Evolutionary conservation across 2,329 filamentous ascomycete species (phyloP).

Genomic region (Leptographium flavum): DNA sequence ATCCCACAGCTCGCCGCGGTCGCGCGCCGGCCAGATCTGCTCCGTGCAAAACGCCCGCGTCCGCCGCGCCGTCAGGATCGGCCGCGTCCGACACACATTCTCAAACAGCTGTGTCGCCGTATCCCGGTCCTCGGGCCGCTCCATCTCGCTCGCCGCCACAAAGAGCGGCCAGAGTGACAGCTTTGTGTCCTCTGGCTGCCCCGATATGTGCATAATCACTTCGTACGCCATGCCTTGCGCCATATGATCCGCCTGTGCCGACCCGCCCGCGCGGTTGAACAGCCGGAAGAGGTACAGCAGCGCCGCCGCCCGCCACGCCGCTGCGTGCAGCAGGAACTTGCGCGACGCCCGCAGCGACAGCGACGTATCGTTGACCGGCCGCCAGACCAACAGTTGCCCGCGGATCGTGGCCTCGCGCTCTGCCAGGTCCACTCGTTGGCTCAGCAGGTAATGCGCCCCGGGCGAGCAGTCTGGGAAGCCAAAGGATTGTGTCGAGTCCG

Average conservation of each 20-base stretch:
- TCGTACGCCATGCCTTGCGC: slow-evolving; percentile 10
- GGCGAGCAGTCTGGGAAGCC: too few relatives aligned
- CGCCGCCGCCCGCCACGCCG: slow-evolving; percentile 8
- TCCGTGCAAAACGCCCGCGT: slow-evolving; percentile 7
- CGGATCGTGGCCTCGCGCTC: slow-evolving; percentile 5
- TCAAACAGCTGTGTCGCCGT: slow-evolving; percentile 5
- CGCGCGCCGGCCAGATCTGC: slow-evolving; percentile 9
- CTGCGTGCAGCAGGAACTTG: slow-evolving; percentile 7
- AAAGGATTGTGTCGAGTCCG: too few relatives aligned
- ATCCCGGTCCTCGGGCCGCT: slow-evolving; percentile 8
- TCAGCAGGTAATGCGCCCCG: slow-evolving; percentile 1
- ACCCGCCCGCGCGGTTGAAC: slow-evolving; percentile 7
- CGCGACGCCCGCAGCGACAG: slow-evolving; percentile 7
- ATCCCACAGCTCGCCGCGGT: slow-evolving; percentile 9
- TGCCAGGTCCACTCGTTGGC: slow-evolving; percentile 3
- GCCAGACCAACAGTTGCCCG: slow-evolving; percentile 9
- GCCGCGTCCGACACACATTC: slow-evolving; percentile 6
- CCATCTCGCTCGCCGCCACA: slow-evolving; percentile 9
- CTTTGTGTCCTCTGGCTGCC: slow-evolving; percentile 8
- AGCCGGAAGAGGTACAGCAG: slow-evolving; percentile 8
- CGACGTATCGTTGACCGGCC: slow-evolving; percentile 6
- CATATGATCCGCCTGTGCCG: slow-evolving; percentile 3
- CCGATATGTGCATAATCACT: slow-evolving; percentile 9
- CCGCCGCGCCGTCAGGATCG: slow-evolving; percentile 6
- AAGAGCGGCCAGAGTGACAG: slow-evolving; percentile 11